Evolutionary conservation across 2,329 filamentous ascomycete species (phyloP), one percentile per base, ranked within the genome.

Genomic region (Calonectria pauciramosa): DNA sequence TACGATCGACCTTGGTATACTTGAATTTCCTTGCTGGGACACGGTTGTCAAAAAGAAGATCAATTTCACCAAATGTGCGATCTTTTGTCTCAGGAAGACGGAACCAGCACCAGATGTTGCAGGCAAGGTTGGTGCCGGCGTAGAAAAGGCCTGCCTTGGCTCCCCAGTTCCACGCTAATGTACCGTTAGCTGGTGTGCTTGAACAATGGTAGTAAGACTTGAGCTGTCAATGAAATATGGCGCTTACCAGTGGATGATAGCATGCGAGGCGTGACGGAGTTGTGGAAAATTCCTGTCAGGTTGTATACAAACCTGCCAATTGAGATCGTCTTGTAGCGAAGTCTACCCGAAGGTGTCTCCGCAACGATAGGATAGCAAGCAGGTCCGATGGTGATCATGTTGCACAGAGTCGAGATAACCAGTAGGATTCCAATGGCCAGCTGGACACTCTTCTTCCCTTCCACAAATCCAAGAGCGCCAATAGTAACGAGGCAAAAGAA

Each of bases 321-420:
- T 1, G 86, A 85, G 0, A 89, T 86, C 0, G 87, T 88, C 81
- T 88, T 87, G 41, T 85, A 84, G 13, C 86, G 83, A 1, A 89
- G 83, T 14, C 87, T 83, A 2, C 84, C 85, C 0, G 87, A 88
- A 0, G 87, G 86, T 2, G 84, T 82, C 77, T 87, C 85, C 1
- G 85, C 80, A 0, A 86, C 83, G 32, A 86, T 82, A 3, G 83
- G 83, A 78, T 86, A 86, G 51, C 83, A 83, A 18, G 85, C 83
- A 0, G 84, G 84, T 0, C 84, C 84, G 13, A 83, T 75, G 0
- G 82, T 85, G 18, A 84, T 82, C 83, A 84, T 84, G 23, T 84
- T 84, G 49, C 75, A 77, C 28, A 84, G 47, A 0, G 81, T 84
- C 1, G 81, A 83, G 3, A 83, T 76, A 7, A 84, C 80, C 8